Evolutionary conservation across 2,329 filamentous ascomycete genomes (phyloP).

Genomic region (Ophiostoma fasciatum): DNA sequence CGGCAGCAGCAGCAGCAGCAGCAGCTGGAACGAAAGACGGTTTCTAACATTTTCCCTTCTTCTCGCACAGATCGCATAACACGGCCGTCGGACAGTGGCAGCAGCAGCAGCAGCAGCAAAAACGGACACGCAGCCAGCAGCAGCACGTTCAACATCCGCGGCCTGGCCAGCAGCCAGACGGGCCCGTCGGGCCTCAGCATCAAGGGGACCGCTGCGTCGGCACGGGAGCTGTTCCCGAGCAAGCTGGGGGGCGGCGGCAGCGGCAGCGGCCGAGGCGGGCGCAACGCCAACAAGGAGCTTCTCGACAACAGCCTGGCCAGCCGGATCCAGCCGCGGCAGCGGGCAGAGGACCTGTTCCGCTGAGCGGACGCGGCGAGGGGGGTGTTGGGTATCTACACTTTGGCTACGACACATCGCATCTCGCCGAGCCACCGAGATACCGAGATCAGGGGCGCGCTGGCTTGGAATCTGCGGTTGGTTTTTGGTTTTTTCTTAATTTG

Average conservation of each 20-base stretch:
- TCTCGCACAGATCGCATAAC: conserved; percentile 22
- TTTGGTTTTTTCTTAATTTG: neutral
- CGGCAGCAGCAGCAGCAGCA: conserved; percentile 5
- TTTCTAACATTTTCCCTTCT: neutral
- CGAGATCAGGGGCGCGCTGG: no score
- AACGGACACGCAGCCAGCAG: neutral
- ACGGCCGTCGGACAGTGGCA: conserved; percentile 14
- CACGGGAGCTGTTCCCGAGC: conserved; percentile 55
- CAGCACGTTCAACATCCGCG: conserved; percentile 40
- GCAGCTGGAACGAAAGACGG: neutral
- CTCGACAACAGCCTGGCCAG: conserved; percentile 47
- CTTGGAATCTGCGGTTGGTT: no score
- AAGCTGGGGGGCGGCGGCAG: conserved; percentile 26
- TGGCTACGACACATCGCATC: no score
- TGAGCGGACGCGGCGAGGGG: no score
- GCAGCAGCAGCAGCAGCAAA: conserved; percentile 16
- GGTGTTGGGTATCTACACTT: no score
- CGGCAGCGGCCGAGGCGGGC: neutral
- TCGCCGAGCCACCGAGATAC: no score
- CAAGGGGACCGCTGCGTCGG: conserved; percentile 46
- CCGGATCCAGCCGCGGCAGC: conserved; percentile 41
- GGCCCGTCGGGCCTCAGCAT: conserved; percentile 37
- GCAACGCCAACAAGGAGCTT: conserved; percentile 53
- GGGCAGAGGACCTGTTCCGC: conserved; percentile 58
- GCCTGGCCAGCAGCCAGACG: conserved; percentile 31